Conservation (phyloP, 2,329 filamentous ascomycete species). For the Blastomyces emzantsi region DNA sequence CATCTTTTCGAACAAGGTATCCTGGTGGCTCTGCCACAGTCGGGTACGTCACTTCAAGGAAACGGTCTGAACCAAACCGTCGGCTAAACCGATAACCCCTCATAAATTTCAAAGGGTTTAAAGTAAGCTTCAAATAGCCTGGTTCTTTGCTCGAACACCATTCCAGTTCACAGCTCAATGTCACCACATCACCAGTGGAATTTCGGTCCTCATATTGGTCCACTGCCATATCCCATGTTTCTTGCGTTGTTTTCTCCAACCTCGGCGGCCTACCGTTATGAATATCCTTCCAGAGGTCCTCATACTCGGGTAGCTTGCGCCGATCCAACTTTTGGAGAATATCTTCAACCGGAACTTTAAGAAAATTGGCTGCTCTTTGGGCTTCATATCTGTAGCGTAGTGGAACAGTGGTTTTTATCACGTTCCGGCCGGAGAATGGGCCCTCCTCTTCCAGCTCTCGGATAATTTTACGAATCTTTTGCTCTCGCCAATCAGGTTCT, state of each 20-base stretch:
- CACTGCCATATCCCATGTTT: slow-evolving; percentile 30
- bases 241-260: slow-evolving; percentile 23
- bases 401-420: slow-evolving; percentile 23
- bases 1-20: slow-evolving; percentile 18
- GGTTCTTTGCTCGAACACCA: slow-evolving; percentile 28
- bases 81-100: slow-evolving; percentile 38
- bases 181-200: slow-evolving; percentile 29
- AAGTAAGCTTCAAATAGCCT: slow-evolving; percentile 31
- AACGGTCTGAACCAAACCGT: slow-evolving; percentile 40
- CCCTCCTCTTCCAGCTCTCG: slow-evolving; percentile 25
- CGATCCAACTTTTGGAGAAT: slow-evolving; percentile 22
- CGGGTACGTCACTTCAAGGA: slow-evolving; percentile 35
- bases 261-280: slow-evolving; percentile 20
- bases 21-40: slow-evolving; percentile 23
- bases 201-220: slow-evolving; percentile 23
- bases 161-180: slow-evolving; percentile 34
- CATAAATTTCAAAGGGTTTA: slow-evolving; percentile 37
- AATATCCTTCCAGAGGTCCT: slow-evolving; percentile 30
- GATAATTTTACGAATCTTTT: slow-evolving; percentile 20
- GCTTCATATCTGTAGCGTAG: slow-evolving; percentile 33
- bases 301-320: slow-evolving; percentile 16
- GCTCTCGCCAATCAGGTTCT: slow-evolving; percentile 7
- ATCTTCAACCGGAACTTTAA: slow-evolving; percentile 21
- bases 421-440: slow-evolving; percentile 28
- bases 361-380: slow-evolving; percentile 27